Evolutionary conservation across 495 filamentous ascomycete species (phyloP), one percentile per base, ranked within the genome.

Genomic region (Hypoxylon subgilvum): DNA sequence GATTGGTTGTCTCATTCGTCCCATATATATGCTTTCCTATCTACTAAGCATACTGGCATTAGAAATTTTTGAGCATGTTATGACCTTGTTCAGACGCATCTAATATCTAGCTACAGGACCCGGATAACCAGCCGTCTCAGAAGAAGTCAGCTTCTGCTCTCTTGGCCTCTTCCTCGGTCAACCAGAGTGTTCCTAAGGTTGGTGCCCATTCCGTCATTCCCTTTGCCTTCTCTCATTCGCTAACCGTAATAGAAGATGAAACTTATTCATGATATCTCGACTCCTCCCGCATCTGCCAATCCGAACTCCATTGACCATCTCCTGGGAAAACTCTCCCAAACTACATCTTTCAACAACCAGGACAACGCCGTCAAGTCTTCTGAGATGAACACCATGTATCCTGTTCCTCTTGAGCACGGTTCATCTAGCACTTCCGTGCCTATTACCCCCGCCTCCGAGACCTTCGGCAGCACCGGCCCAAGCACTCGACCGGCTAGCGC

Each of bases 251-350:
- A 76, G 74, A 79, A 76, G 73, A 68, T 78, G 61, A 80, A 82
- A 75, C 67, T 69, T 17, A 77, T 63, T 42, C 76, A 77, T 63
- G 76, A 79, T 36, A 42, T 69, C 2, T 63, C 66, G 18, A 67
- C 69, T 23, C 54, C 68, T 12, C 42, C 44, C 19, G 73, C 66
- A 17, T 57, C 70, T 17, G 42, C 39, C 13, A 73, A 78, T 14
- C 56, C 60, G 21, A 76, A 73, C 51, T 70, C 70, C 6, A 77
- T 88, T 74, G 84, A 89, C 51, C 76, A 83, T 40, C 74, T 89
- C 19, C 76, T 89, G 55, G 80, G 86, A 6, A 85, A 84, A 64
- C 79, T 92, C 39, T 79, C 83, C 19, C 80, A 88, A 39, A 69
- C 70, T 6, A 58, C n/a, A n/a, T 78, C n/a, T 71, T 84, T 38